These are phyloP conservation scores for Penicillium sp. DNA, from an alignment of 2,329 filamentous ascomycete species.

Conservation along the genomic window DNA sequence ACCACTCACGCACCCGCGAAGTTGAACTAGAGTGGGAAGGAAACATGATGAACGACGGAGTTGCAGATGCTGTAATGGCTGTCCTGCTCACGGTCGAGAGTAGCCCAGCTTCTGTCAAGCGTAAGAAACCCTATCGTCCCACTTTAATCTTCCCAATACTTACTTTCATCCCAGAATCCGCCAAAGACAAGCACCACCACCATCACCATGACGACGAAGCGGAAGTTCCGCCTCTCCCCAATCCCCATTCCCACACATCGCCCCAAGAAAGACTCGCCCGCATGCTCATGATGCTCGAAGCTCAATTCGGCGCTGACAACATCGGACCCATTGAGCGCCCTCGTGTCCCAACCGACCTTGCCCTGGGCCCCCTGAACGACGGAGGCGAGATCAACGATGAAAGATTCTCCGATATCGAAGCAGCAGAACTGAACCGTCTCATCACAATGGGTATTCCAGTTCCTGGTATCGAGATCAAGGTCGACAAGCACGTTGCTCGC, in stretches of 20 bases:
- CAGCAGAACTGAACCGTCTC: slow-evolving; percentile 72
- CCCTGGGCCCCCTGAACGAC: slow-evolving; percentile 18
- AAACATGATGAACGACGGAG: slow-evolving; percentile 95
- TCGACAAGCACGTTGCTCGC: slow-evolving; percentile 83
- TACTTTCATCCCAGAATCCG: slow-evolving; percentile 50
- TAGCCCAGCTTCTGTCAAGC: slow-evolving; percentile 90
- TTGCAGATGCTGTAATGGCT: slow-evolving; percentile 95
- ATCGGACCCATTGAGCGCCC: slow-evolving; percentile 73
- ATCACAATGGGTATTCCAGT: slow-evolving; percentile 86
- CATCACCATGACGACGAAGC: slow-evolving; percentile 40
- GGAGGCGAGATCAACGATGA: slow-evolving; percentile 45
- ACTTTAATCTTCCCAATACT: slow-evolving; percentile 4
- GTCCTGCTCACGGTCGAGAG: slow-evolving; percentile 90
- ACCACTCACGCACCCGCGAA: slow-evolving; percentile 70
- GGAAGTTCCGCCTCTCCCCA: slow-evolving; percentile 52
- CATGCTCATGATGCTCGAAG: slow-evolving; percentile 93
- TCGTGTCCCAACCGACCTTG: slow-evolving; percentile 44
- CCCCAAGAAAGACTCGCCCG: slow-evolving; percentile 78
- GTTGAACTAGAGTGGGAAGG: slow-evolving; percentile 96
- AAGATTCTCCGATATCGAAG: slow-evolving; percentile 57
- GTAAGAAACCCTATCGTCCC: slow-evolving; percentile 51
- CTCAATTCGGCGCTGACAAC: slow-evolving; percentile 83
- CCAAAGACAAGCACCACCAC: slow-evolving; percentile 61
- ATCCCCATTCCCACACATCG: slow-evolving; percentile 72
- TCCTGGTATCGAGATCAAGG: slow-evolving; percentile 80